Evolutionary conservation across 495 filamentous ascomycete species (phyloP), one percentile per base, ranked within the genome.

Genomic region (Niebla homalea): DNA sequence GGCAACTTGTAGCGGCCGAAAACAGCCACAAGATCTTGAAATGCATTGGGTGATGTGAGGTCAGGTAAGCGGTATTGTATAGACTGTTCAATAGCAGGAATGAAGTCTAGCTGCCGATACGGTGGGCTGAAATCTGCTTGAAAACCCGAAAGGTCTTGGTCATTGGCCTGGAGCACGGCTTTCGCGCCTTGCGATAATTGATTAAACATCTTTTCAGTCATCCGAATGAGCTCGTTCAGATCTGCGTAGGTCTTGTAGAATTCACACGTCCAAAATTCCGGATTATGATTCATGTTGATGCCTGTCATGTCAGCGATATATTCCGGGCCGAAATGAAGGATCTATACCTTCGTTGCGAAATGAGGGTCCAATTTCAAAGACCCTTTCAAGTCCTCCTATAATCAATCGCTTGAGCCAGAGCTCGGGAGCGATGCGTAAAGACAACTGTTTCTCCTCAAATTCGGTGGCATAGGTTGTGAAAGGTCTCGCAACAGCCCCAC

Each of bases 261-360:
- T 67, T 98, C 92, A 71, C 89, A 96, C 32, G 83, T 96, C 21
- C 84, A 89, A 68, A 96, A 98, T 64, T 98, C 92, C 5, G 92
- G 89, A 60, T 97, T 97, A 65, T 96, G 92, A 0, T 85, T 94
- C 21, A 81, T 76, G 66, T 98, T 92, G 36, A 96, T 64, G 10
- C 80, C 77, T 80, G 37, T 5, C 25, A 3, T 35, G 21, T 26
- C 63, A 40, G 61, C n/a, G n/a, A 53, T n/a, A 18, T 5, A 36
- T 7, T 22, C 3, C 29, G 23, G 20, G 12, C 39, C n/a, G 18
- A 39, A 16, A 3, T 32, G 1, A 35, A 26, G 4, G 20, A 25
- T n/a, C 51, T 61, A 40, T 62, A 72, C 87, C 87, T 72, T 98
- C 92, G 67, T 98, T 97, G 39, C 92, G 80, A 65, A 98, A 98